phyloP scores from a whole-genome alignment of 345 rosid genomes.

The Eucalyptus camaldulensis region DNA sequence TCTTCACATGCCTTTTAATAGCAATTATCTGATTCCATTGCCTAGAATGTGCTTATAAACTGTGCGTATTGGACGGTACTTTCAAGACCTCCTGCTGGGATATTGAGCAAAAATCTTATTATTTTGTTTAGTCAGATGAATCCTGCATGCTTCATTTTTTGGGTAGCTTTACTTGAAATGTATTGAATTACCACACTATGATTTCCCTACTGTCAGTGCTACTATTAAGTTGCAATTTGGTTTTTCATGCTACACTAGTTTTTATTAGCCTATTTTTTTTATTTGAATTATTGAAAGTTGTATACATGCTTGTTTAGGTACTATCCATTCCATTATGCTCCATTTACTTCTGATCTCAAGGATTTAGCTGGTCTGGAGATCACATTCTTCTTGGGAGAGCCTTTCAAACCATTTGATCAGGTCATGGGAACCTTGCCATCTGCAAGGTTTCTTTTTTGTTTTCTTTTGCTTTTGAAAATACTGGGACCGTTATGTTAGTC shows the following conservation, averaged over 20 bases:
- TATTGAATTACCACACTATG: neutral
- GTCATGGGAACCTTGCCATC: constrained; percentile 97
- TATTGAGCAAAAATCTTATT: neutral
- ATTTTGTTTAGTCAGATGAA: neutral
- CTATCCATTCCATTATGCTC: constrained; percentile 93
- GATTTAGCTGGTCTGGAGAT: constrained; percentile 72
- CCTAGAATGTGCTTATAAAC: neutral
- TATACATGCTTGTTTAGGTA: neutral
- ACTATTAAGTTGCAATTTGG: neutral
- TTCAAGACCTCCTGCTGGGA: neutral
- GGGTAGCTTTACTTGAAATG: neutral
- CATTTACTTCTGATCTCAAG: constrained; percentile 95
- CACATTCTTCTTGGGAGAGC: constrained; percentile 79
- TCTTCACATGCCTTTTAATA: neutral
- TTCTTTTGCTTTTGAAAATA: neutral
- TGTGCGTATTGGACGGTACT: neutral
- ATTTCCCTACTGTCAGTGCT: neutral
- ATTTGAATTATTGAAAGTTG: neutral
- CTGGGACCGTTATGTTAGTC: neutral
- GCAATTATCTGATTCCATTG: neutral
- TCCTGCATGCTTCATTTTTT: neutral
- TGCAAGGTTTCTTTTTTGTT: constrained; percentile 46
- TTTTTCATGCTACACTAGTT: neutral
- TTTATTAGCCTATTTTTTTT: neutral
- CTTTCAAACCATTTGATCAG: constrained; percentile 98